Conservation (phyloP, 2,329 filamentous ascomycete genomes). For the Fusarium nanum region DNA sequence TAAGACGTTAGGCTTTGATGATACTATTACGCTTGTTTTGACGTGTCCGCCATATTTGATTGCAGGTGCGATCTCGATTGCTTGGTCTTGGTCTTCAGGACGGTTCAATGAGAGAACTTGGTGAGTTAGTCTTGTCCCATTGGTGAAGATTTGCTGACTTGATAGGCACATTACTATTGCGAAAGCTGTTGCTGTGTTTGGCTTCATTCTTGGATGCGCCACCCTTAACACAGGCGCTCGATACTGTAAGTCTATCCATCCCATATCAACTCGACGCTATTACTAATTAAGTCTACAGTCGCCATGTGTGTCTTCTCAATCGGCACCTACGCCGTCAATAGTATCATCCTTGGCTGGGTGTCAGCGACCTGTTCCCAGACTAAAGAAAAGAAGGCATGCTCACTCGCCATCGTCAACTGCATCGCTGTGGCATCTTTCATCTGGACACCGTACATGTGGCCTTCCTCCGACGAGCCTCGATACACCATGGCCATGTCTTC, state of each 20-base stretch:
- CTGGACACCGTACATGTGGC: conserved; percentile 36
- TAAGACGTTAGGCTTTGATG: conserved; percentile 42
- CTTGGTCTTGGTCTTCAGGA: conserved; percentile 54
- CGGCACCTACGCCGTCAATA: conserved; percentile 56
- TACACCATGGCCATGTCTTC: conserved; percentile 37
- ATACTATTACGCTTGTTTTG: conserved; percentile 45
- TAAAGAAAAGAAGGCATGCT: conserved; percentile 56
- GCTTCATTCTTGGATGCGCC: conserved; percentile 41
- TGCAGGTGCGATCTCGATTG: conserved; percentile 43
- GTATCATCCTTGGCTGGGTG: conserved; percentile 58
- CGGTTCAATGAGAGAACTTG: conserved; percentile 59
- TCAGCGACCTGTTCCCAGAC: conserved; percentile 57
- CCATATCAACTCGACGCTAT: no score
- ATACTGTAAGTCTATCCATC: conserved; percentile 32
- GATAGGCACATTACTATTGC: conserved; percentile 55
- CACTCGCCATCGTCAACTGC: conserved; percentile 38
- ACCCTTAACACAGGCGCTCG: conserved; percentile 39
- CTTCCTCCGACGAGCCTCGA: conserved; percentile 20
- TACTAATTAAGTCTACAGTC: background rate
- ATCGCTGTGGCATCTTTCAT: conserved; percentile 26
- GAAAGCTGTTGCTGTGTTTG: conserved; percentile 53
- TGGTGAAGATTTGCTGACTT: background rate
- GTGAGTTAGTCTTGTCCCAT: background rate
- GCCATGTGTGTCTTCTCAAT: conserved; percentile 54
- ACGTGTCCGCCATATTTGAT: conserved; percentile 58